phyloP scores from a whole-genome alignment of 495 filamentous ascomycete genomes.

The Talaromyces ruber region DNA sequence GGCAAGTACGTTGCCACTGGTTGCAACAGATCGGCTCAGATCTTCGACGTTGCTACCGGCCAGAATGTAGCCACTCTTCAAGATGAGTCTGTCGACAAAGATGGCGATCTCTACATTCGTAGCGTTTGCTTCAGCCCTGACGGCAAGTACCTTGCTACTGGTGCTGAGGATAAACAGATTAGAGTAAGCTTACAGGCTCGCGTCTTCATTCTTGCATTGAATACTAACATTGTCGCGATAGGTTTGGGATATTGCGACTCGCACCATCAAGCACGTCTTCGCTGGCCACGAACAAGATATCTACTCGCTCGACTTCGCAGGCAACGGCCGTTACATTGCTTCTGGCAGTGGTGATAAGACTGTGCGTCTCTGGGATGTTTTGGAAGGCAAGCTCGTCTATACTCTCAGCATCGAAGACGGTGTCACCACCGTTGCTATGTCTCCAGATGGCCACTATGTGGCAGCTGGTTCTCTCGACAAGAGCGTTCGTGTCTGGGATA shows the following conservation, averaged over 20 bases:
- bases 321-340: conserved; percentile 79
- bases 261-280: conserved; percentile 75
- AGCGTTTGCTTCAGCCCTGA: conserved; percentile 93
- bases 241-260: conserved; percentile 79
- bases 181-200: conserved; percentile 46
- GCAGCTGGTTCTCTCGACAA: conserved; percentile 84
- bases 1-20: conserved; percentile 85
- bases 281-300: conserved; percentile 86
- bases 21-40: conserved; percentile 82
- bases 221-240: conserved; percentile 21
- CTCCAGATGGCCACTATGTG: conserved; percentile 77
- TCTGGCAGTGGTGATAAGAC: conserved; percentile 84
- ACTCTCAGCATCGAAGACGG: conserved; percentile 82
- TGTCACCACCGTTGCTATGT: conserved; percentile 87
- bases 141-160: conserved; percentile 80
- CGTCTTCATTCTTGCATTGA: neutral
- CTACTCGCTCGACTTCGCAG: conserved; percentile 85
- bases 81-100: conserved; percentile 75
- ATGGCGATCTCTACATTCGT: conserved; percentile 80
- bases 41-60: conserved; percentile 75
- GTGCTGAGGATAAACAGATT: conserved; percentile 88
- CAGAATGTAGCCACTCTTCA: conserved; percentile 71
- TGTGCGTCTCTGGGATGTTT: conserved; percentile 83
- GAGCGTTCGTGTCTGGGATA: conserved; percentile 87
- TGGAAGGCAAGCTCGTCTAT: conserved; percentile 62